Base-by-base conservation (phyloP, 768 basidiomycete species). In the Psilocybe sp. region DNA sequence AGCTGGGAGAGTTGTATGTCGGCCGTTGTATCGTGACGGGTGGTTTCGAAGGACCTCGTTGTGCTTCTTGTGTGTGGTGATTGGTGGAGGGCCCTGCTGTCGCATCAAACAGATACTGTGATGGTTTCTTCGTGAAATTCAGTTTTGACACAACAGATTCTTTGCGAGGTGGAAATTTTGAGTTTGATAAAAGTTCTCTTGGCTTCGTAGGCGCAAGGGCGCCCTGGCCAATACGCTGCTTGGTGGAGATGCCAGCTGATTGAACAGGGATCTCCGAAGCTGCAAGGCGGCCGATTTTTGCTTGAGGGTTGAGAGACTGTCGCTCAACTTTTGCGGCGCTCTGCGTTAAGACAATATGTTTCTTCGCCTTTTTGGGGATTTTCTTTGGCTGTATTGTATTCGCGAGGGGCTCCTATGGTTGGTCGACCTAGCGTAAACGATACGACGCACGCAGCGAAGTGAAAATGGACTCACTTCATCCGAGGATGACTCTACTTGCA, bases 201-300 rank as follows among this genome's bases (percentile, higher is more conserved):
- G 78, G 72, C 2, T 54, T 54, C 11, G 62, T 57, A 16, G 68
- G 71, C 8, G 61, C 66, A 18, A 72, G 60, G 12, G 76, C 73
- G 9, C 66, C 68, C 38, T 71, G 69, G 19, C 70, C 67, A 5
- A 82, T 58, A 5, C 78, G 71, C 45, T 79, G 74, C 57, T 82
- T 82, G 1, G 79, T 82, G 33, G 72, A 67, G 23, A 82, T 69
- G 9, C 71, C 69, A 50, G 69, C 73, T 4, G 32, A 28, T 4
- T 28, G 64, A 65, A 39, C 46, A 5, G 62, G 38, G n/a, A 50
- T 15, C 14, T 47, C 46, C 14, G 57, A 47, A 11, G 54, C 37
- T 13, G 56, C 31, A 41, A 55, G 58, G 18, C 47, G 49, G 2
- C 49, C 54, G 32, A 59, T 41, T 33, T 60, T 68, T 46, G 40